Base-by-base conservation (phyloP, 2,329 filamentous ascomycete genomes). In the Hypoxylon sp. region DNA sequence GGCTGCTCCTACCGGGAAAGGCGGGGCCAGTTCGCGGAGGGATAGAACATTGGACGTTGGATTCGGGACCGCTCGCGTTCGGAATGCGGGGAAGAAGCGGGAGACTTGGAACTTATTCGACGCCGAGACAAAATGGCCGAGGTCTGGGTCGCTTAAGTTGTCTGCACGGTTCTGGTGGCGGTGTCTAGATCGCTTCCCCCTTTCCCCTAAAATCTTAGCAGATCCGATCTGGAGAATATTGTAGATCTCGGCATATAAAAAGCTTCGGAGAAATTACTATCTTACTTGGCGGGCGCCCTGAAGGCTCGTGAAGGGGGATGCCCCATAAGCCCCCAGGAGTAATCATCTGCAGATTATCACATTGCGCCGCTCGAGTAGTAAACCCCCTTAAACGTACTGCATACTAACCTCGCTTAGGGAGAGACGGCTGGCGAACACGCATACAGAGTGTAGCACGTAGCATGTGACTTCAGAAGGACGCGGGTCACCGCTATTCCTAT, bases 391-490 rank as follows among this genome's bases (percentile, higher is more conserved):
- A 35, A 51, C 13, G 47, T 47, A 35, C 42, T 17, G 17, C 31
- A 60, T 55, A 46, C 42, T 21, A 24, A 59, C 53, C 19, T 62
- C 46, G 27, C 60, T 65, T 55, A 44, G 47, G 37, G 29, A 24
- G 19, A 59, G 54, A 51, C 35, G 21, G 47, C 24, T 48, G 39
- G 59, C 19, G 48, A 58, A 19, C 15, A 57, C 58, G 31, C 53
- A 69, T 60, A 54, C 48, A 47, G 17, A 48, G 35, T 44, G 62
- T 56, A 47, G 57, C 65, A 68, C 44, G 47, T 61, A 44, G 42
- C 71, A 73, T 73, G 71, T 73, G 71, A 73, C 69, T 55, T 65
- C 2, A 44, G 42, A 48, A 65, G 58, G 51, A 72, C 69, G 71
- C 71, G 63, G 61, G 71, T 67, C 67, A 73, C 71, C 71, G 67